A percentile compares a stretch with the other conserved stretches of the same genome.
Evolutionary conservation across 2,329 filamentous ascomycete genomes (phyloP).

Genomic region (Xylariaceae sp.): DNA sequence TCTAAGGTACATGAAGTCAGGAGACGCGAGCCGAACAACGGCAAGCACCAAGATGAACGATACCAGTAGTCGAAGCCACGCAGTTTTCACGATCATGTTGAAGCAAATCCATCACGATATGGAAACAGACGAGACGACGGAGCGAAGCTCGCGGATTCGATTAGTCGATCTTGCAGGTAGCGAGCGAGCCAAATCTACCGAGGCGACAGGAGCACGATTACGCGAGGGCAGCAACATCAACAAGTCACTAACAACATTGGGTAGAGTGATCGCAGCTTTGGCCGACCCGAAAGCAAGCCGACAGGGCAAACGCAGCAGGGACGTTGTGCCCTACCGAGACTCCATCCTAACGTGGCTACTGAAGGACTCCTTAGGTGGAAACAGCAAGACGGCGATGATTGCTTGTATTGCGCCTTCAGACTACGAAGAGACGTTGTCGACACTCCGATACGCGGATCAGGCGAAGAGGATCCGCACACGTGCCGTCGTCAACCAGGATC

Average conservation of each 20-base stretch:
- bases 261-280: slow-evolving; percentile 92
- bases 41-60: slow-evolving; percentile 99
- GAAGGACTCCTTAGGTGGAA: slow-evolving; percentile 94
- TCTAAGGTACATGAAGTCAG: slow-evolving; percentile 86
- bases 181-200: slow-evolving; percentile 92
- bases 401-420: slow-evolving; percentile 94
- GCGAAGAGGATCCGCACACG: slow-evolving; percentile 96
- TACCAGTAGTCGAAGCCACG: slow-evolving; percentile 93
- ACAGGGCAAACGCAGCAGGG: slow-evolving; percentile 57
- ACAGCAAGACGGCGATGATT: slow-evolving; percentile 99
- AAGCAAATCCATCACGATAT: slow-evolving; percentile 99
- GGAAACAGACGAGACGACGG: slow-evolving; percentile 96
- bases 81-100: slow-evolving; percentile 96
- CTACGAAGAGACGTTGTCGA: slow-evolving; percentile 96
- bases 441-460: slow-evolving; percentile 94
- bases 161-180: slow-evolving; percentile 94
- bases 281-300: slow-evolving; percentile 67
- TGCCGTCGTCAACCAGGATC: slow-evolving; percentile 94
- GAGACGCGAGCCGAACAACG: slow-evolving; percentile 84
- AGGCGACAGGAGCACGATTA: slow-evolving; percentile 88
- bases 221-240: slow-evolving; percentile 98
- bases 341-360: slow-evolving; percentile 84
- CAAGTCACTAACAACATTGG: slow-evolving; percentile 94
- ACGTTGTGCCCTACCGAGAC: slow-evolving; percentile 88
- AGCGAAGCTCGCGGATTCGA: slow-evolving; percentile 90